Evolutionary conservation across 2,329 filamentous ascomycete species (phyloP).

Genomic region (Pyrenochaeta sp.): DNA sequence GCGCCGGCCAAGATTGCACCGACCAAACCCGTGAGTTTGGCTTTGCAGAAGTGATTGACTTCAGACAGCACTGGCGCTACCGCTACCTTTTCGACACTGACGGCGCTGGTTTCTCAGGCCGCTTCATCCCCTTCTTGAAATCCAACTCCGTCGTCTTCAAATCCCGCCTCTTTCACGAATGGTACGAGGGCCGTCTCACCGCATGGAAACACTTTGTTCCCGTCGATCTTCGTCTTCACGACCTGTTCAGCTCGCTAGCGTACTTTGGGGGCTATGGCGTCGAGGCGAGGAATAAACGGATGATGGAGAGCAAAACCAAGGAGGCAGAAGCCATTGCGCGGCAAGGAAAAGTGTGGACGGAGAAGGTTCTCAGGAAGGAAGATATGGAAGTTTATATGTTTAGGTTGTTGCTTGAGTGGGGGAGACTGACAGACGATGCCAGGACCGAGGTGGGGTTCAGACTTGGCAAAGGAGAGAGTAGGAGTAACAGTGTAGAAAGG

Average conservation of each 20-base stretch:
- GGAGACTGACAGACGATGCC: conserved; percentile 46
- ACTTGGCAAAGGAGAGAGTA: conserved; percentile 22
- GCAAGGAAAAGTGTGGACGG: conserved; percentile 42
- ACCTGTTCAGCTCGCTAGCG: conserved; percentile 74
- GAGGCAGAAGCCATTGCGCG: conserved; percentile 46
- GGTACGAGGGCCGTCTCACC: conserved; percentile 77
- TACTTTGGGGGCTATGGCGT: conserved; percentile 66
- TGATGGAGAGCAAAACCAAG: conserved; percentile 34
- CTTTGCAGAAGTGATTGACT: conserved; percentile 56
- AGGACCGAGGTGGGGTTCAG: conserved; percentile 47
- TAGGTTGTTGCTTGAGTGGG: conserved; percentile 76
- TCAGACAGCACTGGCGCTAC: conserved; percentile 69
- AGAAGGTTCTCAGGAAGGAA: conserved; percentile 47
- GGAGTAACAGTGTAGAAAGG: conserved; percentile 8
- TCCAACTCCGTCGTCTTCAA: conserved; percentile 75
- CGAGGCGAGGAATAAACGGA: conserved; percentile 33
- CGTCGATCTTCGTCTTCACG: conserved; percentile 76
- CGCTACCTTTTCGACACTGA: conserved; percentile 78
- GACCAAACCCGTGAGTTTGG: conserved; percentile 63
- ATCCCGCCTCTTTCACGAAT: conserved; percentile 76
- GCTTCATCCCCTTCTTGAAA: conserved; percentile 70
- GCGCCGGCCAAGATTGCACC: conserved; percentile 62
- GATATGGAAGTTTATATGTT: conserved; percentile 87
- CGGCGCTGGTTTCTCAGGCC: conserved; percentile 70
- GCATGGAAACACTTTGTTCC: conserved; percentile 86